These are phyloP conservation scores for Limnanthes douglasii DNA, from an alignment of 345 rosid species.

Conservation along the genomic window DNA sequence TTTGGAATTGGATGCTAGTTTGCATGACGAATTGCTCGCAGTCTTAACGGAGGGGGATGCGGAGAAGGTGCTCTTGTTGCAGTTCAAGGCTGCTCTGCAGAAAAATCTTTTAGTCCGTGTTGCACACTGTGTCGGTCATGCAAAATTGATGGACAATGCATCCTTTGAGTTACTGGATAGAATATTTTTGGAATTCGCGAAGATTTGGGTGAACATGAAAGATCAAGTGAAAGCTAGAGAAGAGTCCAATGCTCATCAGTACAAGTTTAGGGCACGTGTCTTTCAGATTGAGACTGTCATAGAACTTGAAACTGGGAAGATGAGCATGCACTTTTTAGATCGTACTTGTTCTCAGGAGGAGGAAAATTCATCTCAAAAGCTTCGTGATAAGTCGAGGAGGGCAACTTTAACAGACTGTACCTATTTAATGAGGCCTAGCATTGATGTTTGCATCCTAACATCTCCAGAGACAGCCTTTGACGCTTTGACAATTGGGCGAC, in stretches of 20 bases:
- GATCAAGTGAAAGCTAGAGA: slow-evolving; percentile 44
- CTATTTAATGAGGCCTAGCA: too few species aligned
- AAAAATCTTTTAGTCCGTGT: slow-evolving; percentile 46
- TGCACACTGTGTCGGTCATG: slow-evolving; percentile 41
- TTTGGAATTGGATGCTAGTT: slow-evolving; percentile 24
- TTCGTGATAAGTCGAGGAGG: too few species aligned
- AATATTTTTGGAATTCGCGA: slow-evolving; percentile 41
- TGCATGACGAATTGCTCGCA: slow-evolving; percentile 55
- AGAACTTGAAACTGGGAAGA: too few species aligned
- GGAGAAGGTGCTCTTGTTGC: slow-evolving; percentile 40
- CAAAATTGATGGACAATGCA: slow-evolving; percentile 34
- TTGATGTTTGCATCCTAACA: too few species aligned
- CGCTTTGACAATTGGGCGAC: too few species aligned
- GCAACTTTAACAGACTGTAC: too few species aligned
- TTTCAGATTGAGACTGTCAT: slow-evolving; percentile 56
- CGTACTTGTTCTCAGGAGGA: too few species aligned
- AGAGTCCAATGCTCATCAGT: slow-evolving; percentile 37
- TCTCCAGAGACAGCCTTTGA: too few species aligned
- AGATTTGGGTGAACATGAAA: slow-evolving; percentile 72
- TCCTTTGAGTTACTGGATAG: slow-evolving; percentile 63
- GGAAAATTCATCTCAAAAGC: too few species aligned
- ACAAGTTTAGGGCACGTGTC: slow-evolving; percentile 66
- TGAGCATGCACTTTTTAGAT: too few species aligned
- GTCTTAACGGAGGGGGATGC: slow-evolving; percentile 21
- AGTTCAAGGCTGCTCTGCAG: slow-evolving; percentile 36